These are phyloP conservation scores for Brasilioporus rufonigricans DNA, from an alignment of 768 basidiomycete species.

Conservation along the genomic window DNA sequence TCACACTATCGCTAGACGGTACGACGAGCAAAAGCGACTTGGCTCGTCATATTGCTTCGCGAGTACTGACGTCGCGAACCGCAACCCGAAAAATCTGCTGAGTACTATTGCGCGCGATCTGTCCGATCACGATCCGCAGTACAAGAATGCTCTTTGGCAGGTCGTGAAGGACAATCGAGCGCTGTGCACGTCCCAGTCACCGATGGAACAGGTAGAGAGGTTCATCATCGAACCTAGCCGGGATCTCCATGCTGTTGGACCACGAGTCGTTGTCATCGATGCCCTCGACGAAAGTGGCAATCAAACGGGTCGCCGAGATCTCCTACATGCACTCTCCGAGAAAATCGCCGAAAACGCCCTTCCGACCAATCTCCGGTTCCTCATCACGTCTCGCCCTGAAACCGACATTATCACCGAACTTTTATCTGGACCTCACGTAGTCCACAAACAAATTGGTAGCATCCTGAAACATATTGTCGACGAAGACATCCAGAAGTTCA, in stretches of 20 bases:
- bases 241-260: neutral
- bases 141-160: neutral
- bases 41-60: too few species aligned
- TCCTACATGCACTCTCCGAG: neutral
- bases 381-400: slow-evolving; percentile 18
- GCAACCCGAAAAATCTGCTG: too few species aligned
- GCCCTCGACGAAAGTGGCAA: neutral
- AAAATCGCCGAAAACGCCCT: neutral
- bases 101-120: neutral
- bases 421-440: neutral
- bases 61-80: too few species aligned
- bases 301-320: neutral
- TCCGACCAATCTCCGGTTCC: neutral
- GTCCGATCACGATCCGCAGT: neutral
- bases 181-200: neutral
- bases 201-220: neutral
- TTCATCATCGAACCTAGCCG: neutral
- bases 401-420: slow-evolving; percentile 1
- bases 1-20: too few species aligned
- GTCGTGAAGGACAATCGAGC: neutral
- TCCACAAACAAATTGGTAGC: neutral
- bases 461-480: neutral
- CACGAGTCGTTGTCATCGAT: neutral
- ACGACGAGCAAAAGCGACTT: too few species aligned
- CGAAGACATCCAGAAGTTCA: slow-evolving; percentile 1